Conservation (phyloP, 805 yeast species). For the Ogataea nonfermentans region DNA sequence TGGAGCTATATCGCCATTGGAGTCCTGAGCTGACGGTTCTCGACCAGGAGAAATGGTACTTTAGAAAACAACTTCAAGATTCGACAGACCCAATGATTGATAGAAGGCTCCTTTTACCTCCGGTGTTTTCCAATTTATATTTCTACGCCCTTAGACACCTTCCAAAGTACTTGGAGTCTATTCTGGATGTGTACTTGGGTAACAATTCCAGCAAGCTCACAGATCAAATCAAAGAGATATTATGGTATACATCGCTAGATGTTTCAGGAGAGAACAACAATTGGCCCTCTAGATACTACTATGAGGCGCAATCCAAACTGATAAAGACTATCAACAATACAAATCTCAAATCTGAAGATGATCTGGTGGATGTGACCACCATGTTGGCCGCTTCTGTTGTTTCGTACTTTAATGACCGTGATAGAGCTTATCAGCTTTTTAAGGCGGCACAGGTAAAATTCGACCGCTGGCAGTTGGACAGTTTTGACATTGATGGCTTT, state of each 20-base stretch:
- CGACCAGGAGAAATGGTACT: conserved; percentile 31
- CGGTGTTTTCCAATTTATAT: conserved; percentile 29
- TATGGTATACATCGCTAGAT: conserved; percentile 32
- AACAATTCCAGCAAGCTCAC: conserved; percentile 13
- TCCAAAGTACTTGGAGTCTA: conserved; percentile 20
- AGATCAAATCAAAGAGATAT: conserved; percentile 28
- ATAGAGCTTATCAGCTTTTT: conserved; percentile 25
- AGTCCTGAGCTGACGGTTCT: conserved; percentile 17
- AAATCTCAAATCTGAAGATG: conserved; percentile 12
- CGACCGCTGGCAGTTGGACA: conserved; percentile 33
- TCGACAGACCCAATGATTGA: conserved; percentile 9
- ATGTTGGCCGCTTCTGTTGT: conserved; percentile 32
- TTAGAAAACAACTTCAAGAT: conserved; percentile 19
- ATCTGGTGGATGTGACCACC: conserved; percentile 26
- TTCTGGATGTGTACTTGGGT: conserved; percentile 21
- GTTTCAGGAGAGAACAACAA: conserved; percentile 27
- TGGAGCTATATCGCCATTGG: conserved; percentile 26
- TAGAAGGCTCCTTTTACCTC: conserved; percentile 26
- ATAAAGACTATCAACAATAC: conserved; percentile 24
- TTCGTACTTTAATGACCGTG: conserved; percentile 23
- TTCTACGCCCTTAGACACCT: conserved; percentile 25
- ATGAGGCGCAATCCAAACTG: conserved; percentile 27
- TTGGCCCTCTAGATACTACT: conserved; percentile 23
- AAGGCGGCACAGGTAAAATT: conserved; percentile 32
- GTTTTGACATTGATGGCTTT: conserved; percentile 33